Conservation (phyloP, 345 rosid species). For the Draba incana region DNA sequence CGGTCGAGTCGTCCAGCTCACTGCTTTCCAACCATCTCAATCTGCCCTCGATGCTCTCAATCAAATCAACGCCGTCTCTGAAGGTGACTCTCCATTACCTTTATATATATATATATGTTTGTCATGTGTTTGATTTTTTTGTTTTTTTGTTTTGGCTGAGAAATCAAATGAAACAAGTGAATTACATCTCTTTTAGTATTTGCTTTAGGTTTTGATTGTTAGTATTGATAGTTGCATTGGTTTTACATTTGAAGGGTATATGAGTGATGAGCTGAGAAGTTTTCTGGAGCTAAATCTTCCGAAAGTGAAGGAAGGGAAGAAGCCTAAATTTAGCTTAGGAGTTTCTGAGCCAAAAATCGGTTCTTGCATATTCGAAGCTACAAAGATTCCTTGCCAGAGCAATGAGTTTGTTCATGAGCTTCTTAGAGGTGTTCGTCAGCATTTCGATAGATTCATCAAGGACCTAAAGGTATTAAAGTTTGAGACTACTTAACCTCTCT, state of each 20-base stretch:
- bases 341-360: constrained; percentile 89
- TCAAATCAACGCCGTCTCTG: constrained; percentile 81
- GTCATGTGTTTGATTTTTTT: too few species aligned
- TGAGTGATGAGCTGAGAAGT: constrained; percentile 86
- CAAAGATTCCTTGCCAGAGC: constrained; percentile 84
- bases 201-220: not conserved
- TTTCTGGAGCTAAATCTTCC: constrained; percentile 90
- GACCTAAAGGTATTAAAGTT: constrained; percentile 71
- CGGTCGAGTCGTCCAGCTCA: constrained; percentile 79
- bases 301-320: constrained; percentile 82
- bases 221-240: not conserved
- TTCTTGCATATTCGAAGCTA: constrained; percentile 73
- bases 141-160: too few species aligned
- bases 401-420: constrained; percentile 86
- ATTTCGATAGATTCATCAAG: constrained; percentile 82
- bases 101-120: too few species aligned
- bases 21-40: constrained; percentile 63
- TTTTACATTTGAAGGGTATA: constrained; percentile 44
- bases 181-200: not conserved
- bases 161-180: too few species aligned
- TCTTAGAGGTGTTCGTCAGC: constrained; percentile 84
- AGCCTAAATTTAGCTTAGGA: constrained; percentile 76
- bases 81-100: constrained; percentile 49
- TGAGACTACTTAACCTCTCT: not conserved
- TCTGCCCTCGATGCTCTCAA: constrained; percentile 79